Evolutionary conservation across 2,329 filamentous ascomycete species (phyloP).

Genomic region (Fusarium coffeatum): DNA sequence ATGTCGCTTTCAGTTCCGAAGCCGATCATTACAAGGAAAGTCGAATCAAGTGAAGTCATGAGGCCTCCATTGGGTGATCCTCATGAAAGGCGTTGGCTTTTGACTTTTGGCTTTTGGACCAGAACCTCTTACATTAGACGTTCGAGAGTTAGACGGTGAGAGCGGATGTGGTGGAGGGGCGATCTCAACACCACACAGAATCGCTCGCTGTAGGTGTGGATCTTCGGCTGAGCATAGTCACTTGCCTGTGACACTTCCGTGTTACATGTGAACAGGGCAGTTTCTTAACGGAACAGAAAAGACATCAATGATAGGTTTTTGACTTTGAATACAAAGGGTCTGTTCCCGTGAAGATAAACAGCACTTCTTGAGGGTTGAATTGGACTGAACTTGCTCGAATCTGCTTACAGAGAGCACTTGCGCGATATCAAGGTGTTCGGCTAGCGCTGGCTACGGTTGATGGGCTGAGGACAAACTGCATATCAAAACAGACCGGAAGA

Average conservation of each 20-base stretch:
- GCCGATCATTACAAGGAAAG: not conserved
- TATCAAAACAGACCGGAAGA: not conserved
- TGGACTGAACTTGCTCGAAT: not conserved
- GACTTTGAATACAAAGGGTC: not conserved
- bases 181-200: constrained; percentile 25
- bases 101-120: constrained; percentile 11
- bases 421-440: constrained; percentile 6
- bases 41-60: not conserved
- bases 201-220: constrained; percentile 22
- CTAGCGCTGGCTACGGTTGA: constrained; percentile 11
- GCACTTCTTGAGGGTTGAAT: too few relatives aligned
- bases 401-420: not conserved
- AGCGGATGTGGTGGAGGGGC: constrained; percentile 15
- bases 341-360: not conserved
- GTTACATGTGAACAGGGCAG: constrained; percentile 29
- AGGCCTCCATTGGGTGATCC: constrained; percentile 1
- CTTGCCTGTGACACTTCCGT: constrained; percentile 11
- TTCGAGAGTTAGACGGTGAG: constrained; percentile 25
- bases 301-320: not conserved
- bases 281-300: not conserved
- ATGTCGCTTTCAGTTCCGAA: not conserved
- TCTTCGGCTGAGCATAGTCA: constrained; percentile 13
- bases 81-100: not conserved
- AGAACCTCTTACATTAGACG: constrained; percentile 18
- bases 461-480: not conserved